These are phyloP conservation scores for Neurospora sp. DNA, from an alignment of 495 filamentous ascomycete species.

Conservation along the genomic window DNA sequence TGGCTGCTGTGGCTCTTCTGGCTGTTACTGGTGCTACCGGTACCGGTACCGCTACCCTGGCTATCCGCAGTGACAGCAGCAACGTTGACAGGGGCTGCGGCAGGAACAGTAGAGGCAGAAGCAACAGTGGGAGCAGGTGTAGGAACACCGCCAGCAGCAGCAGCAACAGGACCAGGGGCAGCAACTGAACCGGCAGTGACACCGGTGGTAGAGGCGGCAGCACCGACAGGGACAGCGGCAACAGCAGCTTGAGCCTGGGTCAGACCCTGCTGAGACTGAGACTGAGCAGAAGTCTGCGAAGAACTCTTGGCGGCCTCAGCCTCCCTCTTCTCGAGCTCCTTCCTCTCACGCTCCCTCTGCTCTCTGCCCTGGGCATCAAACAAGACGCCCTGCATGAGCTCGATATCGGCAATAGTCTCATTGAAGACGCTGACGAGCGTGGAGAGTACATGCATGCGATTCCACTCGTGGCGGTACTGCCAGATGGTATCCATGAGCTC, in stretches of 20 bases:
- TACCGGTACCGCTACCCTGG: background rate
- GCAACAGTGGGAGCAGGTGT: background rate
- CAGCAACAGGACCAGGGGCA: background rate
- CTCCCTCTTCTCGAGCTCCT: slow-evolving; percentile 1
- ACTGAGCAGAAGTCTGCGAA: background rate
- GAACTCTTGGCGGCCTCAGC: background rate
- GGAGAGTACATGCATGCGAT: slow-evolving; percentile 60
- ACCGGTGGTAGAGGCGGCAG: background rate
- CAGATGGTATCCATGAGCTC: slow-evolving; percentile 83
- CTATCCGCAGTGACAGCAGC: background rate
- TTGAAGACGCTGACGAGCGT: slow-evolving; percentile 61
- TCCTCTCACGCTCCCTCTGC: slow-evolving; percentile 1
- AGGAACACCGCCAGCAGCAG: background rate
- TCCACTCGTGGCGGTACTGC: slow-evolving; percentile 66
- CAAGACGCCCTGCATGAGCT: slow-evolving; percentile 47
- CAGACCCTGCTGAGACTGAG: background rate
- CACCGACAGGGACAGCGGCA: background rate
- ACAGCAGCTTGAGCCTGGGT: background rate
- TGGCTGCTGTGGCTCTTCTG: background rate
- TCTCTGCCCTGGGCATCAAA: slow-evolving; percentile 17
- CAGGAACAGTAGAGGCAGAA: background rate
- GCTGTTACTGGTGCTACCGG: background rate
- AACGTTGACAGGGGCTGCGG: background rate
- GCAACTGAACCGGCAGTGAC: background rate
- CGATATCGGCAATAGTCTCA: slow-evolving; percentile 71